These are phyloP conservation scores for Pterocarpus santalinus DNA, from an alignment of 306 rosid genomes.

Conservation along the genomic window DNA sequence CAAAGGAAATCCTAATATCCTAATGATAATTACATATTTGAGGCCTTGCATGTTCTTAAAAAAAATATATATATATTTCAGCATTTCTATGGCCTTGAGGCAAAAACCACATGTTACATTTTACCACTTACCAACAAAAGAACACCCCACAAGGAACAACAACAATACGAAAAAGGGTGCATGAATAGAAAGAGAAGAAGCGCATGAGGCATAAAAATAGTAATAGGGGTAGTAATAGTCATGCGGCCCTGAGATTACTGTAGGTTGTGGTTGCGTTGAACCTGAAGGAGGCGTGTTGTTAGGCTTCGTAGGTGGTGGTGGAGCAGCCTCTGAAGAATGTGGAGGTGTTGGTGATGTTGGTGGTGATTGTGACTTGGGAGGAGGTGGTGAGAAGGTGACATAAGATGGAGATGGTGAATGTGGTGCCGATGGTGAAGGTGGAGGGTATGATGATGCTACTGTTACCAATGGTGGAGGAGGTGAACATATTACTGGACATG, in stretches of 20 bases:
- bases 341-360: constrained; percentile 38
- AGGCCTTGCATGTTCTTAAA: constrained; percentile 19
- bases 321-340: constrained; percentile 49
- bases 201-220: constrained; percentile 62
- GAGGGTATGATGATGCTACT: constrained; percentile 37
- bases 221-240: constrained; percentile 69
- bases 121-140: constrained; percentile 27
- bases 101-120: neutral
- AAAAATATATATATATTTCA: neutral
- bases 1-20: constrained; percentile 5
- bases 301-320: constrained; percentile 61
- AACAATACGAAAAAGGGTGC: constrained; percentile 25
- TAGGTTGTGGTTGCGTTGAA: constrained; percentile 52
- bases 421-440: constrained; percentile 39
- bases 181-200: constrained; percentile 53
- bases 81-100: neutral
- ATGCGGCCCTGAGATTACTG: constrained; percentile 52
- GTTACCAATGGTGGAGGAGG: constrained; percentile 59
- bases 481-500: constrained; percentile 78
- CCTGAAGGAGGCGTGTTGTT: constrained; percentile 58
- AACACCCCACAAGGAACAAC: constrained; percentile 49
- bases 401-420: constrained; percentile 8
- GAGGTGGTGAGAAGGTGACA: constrained; percentile 36
- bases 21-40: constrained; percentile 18
- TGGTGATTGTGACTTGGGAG: constrained; percentile 32